These are phyloP conservation scores for Saturnispora halmiae DNA, from an alignment of 805 yeast species.

Conservation along the genomic window DNA sequence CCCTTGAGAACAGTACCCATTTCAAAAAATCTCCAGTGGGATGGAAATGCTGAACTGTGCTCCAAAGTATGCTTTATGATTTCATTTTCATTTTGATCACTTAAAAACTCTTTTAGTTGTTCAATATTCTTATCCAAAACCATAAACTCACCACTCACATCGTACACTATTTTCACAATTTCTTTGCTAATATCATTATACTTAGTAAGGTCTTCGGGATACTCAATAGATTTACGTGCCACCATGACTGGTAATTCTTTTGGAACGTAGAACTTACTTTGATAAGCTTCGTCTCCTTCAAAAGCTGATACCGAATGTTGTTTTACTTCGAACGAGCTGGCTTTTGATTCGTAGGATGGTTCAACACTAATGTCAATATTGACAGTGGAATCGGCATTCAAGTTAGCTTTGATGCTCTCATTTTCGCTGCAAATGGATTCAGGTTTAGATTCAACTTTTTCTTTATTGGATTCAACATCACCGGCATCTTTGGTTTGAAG, in stretches of 20 bases:
- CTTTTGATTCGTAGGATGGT: not conserved
- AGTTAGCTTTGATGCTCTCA: no score
- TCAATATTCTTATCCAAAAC: slow-evolving; percentile 19
- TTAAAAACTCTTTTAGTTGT: slow-evolving; percentile 18
- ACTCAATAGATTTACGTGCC: slow-evolving; percentile 17
- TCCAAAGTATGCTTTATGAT: slow-evolving; percentile 19
- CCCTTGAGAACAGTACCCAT: slow-evolving; percentile 16
- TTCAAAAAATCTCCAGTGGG: slow-evolving; percentile 27
- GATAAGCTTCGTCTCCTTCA: slow-evolving; percentile 23
- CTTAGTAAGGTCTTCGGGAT: slow-evolving; percentile 16
- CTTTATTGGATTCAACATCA: not conserved
- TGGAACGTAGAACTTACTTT: slow-evolving; percentile 20
- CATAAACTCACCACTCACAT: slow-evolving; percentile 25
- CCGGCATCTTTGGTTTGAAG: not conserved
- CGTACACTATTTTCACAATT: slow-evolving; percentile 25
- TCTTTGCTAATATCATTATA: slow-evolving; percentile 17
- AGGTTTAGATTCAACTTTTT: slow-evolving; percentile 1
- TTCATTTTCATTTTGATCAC: slow-evolving; percentile 18
- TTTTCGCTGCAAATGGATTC: not conserved
- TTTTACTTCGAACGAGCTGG: not conserved
- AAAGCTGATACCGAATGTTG: slow-evolving; percentile 9
- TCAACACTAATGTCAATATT: not conserved
- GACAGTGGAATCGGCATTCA: not conserved
- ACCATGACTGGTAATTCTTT: slow-evolving; percentile 19
- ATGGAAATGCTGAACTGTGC: slow-evolving; percentile 19